Evolutionary conservation across 305 asterid species (phyloP), one percentile per base, ranked within the genome.

Genomic region (Fraxinus xanthoxyloides): DNA sequence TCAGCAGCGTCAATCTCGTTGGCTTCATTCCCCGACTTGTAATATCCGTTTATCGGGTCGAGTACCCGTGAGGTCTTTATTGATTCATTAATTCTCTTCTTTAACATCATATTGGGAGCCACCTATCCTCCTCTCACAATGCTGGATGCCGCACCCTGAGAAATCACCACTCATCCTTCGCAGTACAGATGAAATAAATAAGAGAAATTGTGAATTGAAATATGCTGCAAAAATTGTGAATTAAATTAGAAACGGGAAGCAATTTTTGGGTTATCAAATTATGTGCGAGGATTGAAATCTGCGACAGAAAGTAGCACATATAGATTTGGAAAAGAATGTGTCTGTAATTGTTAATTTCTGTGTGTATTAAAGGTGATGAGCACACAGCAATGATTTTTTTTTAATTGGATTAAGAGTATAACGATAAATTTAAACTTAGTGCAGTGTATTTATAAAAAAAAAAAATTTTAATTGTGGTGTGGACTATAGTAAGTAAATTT

Each of bases 11-110:
- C 98, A 26, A 89, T 38, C 54, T 89, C 93, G 26, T 87, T 79
- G n/a, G 31, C 84, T 77, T 82, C 86, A 38, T 80, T 86, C 85
- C 92, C 95, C 0, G 97, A 94, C 21, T 92, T 78, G 89, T 91
- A 93, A 77, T 87, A 88, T 1, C 97, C 97, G 17, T 96, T 94
- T 0, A 85, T 86, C 34, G 97, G 97, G 76, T 94, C 95, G 32
- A 96, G 97, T 10, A 89, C 92, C 97, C 97, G 91, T 35, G 97
- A 75, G 0, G 87, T 85, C 81, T 87, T 90, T 15, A 12, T 40
- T 4, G 86, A 28, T 10, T 92, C 97, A 56, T 91, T 93, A 7
- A 89, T 81, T 17, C 89, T 91, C 54, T 85, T 87, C 81, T 86
- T 46, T 46, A 46, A 13, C 6, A 46, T 46, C 56, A 2, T 43